Base-by-base conservation (phyloP, 2,329 filamentous ascomycete genomes). In the Phaeoacremonium minimum region DNA sequence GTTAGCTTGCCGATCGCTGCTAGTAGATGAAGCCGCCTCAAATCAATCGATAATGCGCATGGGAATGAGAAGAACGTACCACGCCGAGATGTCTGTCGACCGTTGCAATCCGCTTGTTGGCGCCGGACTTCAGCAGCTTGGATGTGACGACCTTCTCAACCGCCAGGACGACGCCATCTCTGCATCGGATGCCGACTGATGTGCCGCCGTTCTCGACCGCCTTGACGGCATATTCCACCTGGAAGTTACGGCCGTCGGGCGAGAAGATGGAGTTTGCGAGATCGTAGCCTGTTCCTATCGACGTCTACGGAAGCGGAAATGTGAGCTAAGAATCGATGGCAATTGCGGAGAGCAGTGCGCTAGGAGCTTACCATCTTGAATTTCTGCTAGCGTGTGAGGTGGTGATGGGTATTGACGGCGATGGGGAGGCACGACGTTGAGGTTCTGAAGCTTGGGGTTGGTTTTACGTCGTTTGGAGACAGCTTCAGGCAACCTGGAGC, bases 241-340 rank as follows among this genome's bases (percentile, higher is more conserved):
- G 93, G 67, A 98, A 98, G 67, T 98, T 98, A 54, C 93, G 87
- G 60, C 93, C 93, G 71, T 98, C 93, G 49, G 93, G 93, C 33
- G 93, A 97, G 77, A 97, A 98, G 73, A 97, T 94, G 58, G 93
- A 97, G 79, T 98, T 98, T 63, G 88, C 88, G 56, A 98, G 85
- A 80, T 98, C 93, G 73, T 98, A 98, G 60, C 93, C 93, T 57
- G 93, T 98, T 61, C 93, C 93, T 85, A 98, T 98, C 60, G 93
- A 98, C 58, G 93, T 98, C 93, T 98, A 51, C 26, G 45, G n/a
- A 20, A 19, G 4, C 22, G 22, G 13, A 15, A 15, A 28, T 18
- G 32, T 39, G 13, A 46, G 45, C 39, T 46, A n/a, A n/a, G n/a
- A n/a, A n/a, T n/a, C n/a, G n/a, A n/a, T n/a, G n/a, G n/a, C n/a